A percentile compares a stretch with the other conserved stretches of the same genome.
Conservation (phyloP, 2,329 filamentous ascomycete genomes). For the Fusarium humuli region DNA sequence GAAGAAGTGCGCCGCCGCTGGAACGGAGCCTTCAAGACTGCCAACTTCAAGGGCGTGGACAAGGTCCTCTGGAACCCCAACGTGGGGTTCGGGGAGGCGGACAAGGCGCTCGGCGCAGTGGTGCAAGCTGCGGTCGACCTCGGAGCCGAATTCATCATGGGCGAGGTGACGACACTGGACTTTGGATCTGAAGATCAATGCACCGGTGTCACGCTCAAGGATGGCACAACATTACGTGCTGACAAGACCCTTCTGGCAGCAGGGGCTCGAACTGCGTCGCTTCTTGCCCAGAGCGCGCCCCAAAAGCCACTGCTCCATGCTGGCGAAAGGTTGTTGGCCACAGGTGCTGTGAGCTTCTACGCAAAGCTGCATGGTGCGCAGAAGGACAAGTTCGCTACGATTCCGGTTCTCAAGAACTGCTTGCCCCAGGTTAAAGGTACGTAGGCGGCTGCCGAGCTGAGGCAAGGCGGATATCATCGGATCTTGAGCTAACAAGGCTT, state of each 20-base stretch:
- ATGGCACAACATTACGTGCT: slow-evolving; percentile 61
- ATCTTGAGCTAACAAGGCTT: slow-evolving; percentile 9
- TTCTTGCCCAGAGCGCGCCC: slow-evolving; percentile 64
- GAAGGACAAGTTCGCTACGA: slow-evolving; percentile 58
- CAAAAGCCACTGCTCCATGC: slow-evolving; percentile 63
- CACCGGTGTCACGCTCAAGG: slow-evolving; percentile 61
- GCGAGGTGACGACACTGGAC: slow-evolving; percentile 59
- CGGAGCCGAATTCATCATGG: slow-evolving; percentile 67
- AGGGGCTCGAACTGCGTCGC: slow-evolving; percentile 66
- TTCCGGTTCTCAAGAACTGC: slow-evolving; percentile 66
- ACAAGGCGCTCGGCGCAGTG: slow-evolving; percentile 66
- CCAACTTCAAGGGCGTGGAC: slow-evolving; percentile 66
- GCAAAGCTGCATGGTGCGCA: slow-evolving; percentile 57
- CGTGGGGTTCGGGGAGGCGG: slow-evolving; percentile 70
- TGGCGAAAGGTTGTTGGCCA: slow-evolving; percentile 66
- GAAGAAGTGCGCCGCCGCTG: slow-evolving; percentile 66
- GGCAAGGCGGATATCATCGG: slow-evolving; percentile 24
- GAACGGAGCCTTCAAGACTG: slow-evolving; percentile 67
- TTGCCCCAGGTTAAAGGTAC: slow-evolving; percentile 56
- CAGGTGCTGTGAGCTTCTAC: slow-evolving; percentile 62
- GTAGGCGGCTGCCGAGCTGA: slow-evolving; percentile 25
- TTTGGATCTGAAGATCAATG: slow-evolving; percentile 61
- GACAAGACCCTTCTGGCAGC: slow-evolving; percentile 66
- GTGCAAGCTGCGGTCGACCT: slow-evolving; percentile 63
- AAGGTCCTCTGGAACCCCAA: slow-evolving; percentile 68